phyloP scores from a whole-genome alignment of 2,329 filamentous ascomycete genomes.

The Fusarium nygamai region DNA sequence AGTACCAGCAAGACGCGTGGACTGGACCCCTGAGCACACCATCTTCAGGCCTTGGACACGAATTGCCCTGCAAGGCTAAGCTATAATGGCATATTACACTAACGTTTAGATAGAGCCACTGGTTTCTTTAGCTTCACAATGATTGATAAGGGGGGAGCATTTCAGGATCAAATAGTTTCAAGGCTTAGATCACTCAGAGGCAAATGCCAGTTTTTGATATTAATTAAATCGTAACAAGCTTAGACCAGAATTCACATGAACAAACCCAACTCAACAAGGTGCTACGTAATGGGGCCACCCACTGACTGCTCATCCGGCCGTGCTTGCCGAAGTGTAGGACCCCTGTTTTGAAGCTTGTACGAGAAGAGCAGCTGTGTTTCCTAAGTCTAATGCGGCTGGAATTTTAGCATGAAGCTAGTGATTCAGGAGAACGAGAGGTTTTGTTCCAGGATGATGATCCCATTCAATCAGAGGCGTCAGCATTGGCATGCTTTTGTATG shows the following conservation, averaged over 20 bases:
- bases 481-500: not conserved
- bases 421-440: not conserved
- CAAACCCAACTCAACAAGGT: not conserved
- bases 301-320: not conserved
- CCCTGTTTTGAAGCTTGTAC: conserved; percentile 7
- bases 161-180: not conserved
- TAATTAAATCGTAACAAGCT: not conserved
- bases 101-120: not conserved
- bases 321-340: not conserved
- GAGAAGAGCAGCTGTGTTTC: not conserved
- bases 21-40: not conserved
- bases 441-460: not conserved
- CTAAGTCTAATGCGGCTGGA: not conserved
- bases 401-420: not conserved
- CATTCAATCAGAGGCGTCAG: not conserved
- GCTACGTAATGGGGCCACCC: not conserved
- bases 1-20: not conserved
- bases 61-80: not conserved
- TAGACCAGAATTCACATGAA: not conserved
- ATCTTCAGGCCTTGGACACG: not conserved
- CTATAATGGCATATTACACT: not conserved
- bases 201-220: not conserved
- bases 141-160: not conserved
- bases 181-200: not conserved
- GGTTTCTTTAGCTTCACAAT: not conserved